Conservation (phyloP, 2,329 filamentous ascomycete species). For the Talaromyces verruculosus region DNA sequence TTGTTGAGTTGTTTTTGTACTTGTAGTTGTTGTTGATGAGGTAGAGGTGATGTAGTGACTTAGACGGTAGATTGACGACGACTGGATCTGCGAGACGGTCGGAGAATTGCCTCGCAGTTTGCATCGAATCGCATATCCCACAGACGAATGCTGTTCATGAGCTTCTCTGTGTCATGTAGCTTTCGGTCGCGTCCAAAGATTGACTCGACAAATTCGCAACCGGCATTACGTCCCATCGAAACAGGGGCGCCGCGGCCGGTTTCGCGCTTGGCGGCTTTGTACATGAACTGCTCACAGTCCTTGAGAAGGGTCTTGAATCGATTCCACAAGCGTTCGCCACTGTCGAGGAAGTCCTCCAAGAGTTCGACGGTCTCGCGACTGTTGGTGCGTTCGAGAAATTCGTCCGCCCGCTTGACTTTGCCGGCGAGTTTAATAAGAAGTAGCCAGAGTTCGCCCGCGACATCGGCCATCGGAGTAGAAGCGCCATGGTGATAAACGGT, state of each 20-base stretch:
- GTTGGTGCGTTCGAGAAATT: conserved; percentile 71
- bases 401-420: conserved; percentile 89
- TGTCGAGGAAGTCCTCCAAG: conserved; percentile 85
- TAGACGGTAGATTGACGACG: conserved; percentile 30
- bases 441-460: conserved; percentile 93
- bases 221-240: conserved; percentile 86
- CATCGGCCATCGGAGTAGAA: conserved; percentile 78
- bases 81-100: conserved; percentile 33
- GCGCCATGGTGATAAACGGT: conserved; percentile 87
- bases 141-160: conserved; percentile 83
- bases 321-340: conserved; percentile 80
- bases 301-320: conserved; percentile 86
- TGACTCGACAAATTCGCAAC: conserved; percentile 91
- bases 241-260: conserved; percentile 61
- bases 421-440: conserved; percentile 89
- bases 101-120: conserved; percentile 89
- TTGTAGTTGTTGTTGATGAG: background rate
- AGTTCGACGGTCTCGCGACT: conserved; percentile 72
- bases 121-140: conserved; percentile 95
- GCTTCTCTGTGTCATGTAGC: conserved; percentile 82
- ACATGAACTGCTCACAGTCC: conserved; percentile 91
- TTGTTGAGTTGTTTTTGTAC: background rate
- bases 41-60: background rate
- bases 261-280: conserved; percentile 77
- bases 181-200: conserved; percentile 92